Conservation (phyloP, 306 rosid species). For the Albizia julibrissin region DNA sequence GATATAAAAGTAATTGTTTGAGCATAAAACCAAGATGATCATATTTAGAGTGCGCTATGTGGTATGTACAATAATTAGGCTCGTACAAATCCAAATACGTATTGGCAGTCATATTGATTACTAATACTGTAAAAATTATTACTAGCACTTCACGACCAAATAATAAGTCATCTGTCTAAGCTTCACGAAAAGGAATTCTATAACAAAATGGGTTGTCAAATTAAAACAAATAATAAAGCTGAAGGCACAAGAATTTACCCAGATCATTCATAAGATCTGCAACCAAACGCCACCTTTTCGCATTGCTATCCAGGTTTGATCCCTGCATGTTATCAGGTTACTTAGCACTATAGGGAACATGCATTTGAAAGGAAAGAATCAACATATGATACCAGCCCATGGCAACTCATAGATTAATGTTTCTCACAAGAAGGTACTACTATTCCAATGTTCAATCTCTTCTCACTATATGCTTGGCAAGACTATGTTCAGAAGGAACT, state of each 20-base stretch:
- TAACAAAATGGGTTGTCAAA: neutral
- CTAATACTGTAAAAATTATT: neutral
- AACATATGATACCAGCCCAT: neutral
- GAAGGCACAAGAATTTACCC: constrained; percentile 48
- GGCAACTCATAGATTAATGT: neutral
- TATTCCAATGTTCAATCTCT: constrained; percentile 12
- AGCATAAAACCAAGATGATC: constrained; percentile 17
- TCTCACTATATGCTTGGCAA: neutral
- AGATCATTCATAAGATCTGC: constrained; percentile 98
- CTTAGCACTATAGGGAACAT: constrained; percentile 9
- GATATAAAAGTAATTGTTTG: neutral
- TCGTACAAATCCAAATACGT: constrained; percentile 2
- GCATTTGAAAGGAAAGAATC: neutral
- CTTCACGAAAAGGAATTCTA: neutral
- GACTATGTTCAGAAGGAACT: neutral
- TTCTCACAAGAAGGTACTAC: constrained; percentile 3
- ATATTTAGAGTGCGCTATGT: neutral
- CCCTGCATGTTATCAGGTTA: constrained; percentile 61
- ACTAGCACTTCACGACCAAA: neutral
- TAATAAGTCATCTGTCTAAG: neutral
- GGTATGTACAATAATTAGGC: neutral
- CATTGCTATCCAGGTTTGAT: constrained; percentile 94
- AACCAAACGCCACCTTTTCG: constrained; percentile 96
- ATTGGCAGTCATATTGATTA: neutral
- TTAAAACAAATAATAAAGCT: constrained; percentile 15